phyloP scores from a whole-genome alignment of 108 stramenopile genomes.

The Fragilariopsis cylindrus region DNA sequence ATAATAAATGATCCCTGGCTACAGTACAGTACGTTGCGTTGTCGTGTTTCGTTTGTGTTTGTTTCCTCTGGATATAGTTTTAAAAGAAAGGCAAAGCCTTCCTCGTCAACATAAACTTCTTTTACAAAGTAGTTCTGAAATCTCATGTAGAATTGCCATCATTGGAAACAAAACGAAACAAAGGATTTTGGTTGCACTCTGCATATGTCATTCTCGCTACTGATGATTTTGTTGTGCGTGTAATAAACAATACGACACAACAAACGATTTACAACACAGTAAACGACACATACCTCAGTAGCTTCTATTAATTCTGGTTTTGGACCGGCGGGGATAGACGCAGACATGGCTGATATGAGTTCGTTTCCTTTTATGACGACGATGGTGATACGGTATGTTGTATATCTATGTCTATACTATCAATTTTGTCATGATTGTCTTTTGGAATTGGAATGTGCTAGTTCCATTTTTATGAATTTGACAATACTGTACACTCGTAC shows the following conservation, averaged over 20 bases:
- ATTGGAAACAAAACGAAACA: conserved; percentile 16
- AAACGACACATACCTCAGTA: conserved; percentile 40
- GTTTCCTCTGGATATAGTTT: conserved; percentile 7
- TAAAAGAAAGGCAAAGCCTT: conserved; percentile 5
- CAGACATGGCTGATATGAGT: too few species aligned
- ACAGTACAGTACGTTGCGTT: not conserved
- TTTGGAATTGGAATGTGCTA: too few species aligned
- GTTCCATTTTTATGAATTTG: too few species aligned
- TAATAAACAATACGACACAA: not conserved
- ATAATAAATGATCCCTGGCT: not conserved
- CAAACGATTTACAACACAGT: not conserved
- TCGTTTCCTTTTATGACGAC: not conserved
- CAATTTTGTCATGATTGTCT: not conserved
- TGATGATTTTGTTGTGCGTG: too few species aligned
- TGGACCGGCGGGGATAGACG: conserved; percentile 31
- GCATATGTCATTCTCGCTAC: too few species aligned
- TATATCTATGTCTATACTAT: not conserved
- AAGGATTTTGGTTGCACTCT: too few species aligned
- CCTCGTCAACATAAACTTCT: conserved; percentile 1
- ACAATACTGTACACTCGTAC: too few species aligned
- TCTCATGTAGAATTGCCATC: conserved; percentile 63
- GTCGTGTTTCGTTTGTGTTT: not conserved
- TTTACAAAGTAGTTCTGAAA: conserved; percentile 27
- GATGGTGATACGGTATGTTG: not conserved
- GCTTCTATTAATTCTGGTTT: conserved; percentile 47